Evolutionary conservation across 345 rosid species (phyloP), one percentile per base, ranked within the genome.

Genomic region (Crucihimalaya himalaica): DNA sequence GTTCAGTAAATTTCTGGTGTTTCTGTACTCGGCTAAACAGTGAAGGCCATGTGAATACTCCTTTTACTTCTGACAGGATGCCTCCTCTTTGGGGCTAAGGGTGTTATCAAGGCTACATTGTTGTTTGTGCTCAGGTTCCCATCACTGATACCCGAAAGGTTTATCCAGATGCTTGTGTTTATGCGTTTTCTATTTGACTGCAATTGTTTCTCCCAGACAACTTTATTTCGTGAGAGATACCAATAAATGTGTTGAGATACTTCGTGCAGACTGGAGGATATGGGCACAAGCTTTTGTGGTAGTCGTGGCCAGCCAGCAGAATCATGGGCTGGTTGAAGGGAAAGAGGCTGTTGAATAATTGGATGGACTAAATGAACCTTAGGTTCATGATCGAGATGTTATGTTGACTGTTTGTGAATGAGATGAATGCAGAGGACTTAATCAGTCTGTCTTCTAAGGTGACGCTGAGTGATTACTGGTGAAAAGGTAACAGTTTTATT

Each of bases 11-110:
- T 42, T 16, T 61, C 29, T 64, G 16, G 2, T 56, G 63, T 53
- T 45, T 86, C 47, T 89, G 89, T 73, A 88, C 87, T 8, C 89
- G 86, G 83, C 70, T 93, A 71, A 88, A 90, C 76, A 74, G 55
- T 20, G 88, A 86, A 74, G 88, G 96, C 54, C 76, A 56, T 76
- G 93, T 89, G 12, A 89, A 87, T 82, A 88, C 92, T 50, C 86
- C 90, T 81, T 79, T 87, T 62, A 87, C 91, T 3, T 80, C 93
- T 68, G 97, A 86, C 57, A 89, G 93, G 96, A 93, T 79, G 84
- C 90, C 14, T 87, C 79, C 86, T 89, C 35, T 90, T 72, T 79
- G 93, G 92, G 67, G 87, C 96, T 60, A 83, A 73, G 40, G 90
- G 88, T 79, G 92, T 89, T 58, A 81, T 93, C 50, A 93, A 90